These are phyloP conservation scores for Aspergillus nomiae DNA, from an alignment of 2,329 filamentous ascomycete genomes.

Conservation along the genomic window DNA sequence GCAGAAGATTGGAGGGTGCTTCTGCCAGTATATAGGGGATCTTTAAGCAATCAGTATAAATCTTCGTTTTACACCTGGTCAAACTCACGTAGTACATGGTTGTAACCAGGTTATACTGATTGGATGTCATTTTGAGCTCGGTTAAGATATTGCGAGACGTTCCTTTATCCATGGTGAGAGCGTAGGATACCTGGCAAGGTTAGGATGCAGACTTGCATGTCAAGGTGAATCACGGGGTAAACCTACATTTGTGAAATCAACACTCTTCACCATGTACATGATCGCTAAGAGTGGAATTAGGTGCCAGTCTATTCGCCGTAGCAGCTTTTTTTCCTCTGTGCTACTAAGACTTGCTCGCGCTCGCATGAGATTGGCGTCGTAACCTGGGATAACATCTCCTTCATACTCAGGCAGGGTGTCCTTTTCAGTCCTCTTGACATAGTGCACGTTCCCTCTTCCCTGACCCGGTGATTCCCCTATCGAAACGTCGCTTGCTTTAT, in stretches of 20 bases:
- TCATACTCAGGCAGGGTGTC: not conserved
- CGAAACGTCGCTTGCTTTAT: not conserved
- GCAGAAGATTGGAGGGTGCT: slow-evolving; percentile 5
- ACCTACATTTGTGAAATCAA: slow-evolving; percentile 5
- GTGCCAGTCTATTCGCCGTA: slow-evolving; percentile 9
- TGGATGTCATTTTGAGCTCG: slow-evolving; percentile 3
- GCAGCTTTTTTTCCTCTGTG: slow-evolving; percentile 4
- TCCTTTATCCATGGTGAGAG: slow-evolving; percentile 6
- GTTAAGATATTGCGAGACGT: slow-evolving; percentile 8
- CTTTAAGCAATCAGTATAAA: not conserved
- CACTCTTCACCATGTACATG: slow-evolving; percentile 10
- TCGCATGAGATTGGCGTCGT: slow-evolving; percentile 3
- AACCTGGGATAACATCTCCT: not conserved
- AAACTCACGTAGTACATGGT: slow-evolving; percentile 9
- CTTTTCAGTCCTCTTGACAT: not conserved
- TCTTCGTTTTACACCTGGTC: too few relatives aligned
- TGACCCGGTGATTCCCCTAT: not conserved
- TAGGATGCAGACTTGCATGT: not conserved
- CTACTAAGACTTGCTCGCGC: slow-evolving; percentile 3
- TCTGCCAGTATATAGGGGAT: slow-evolving; percentile 9
- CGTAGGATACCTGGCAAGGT: not conserved
- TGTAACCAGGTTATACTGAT: slow-evolving; percentile 11
- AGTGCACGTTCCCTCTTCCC: not conserved
- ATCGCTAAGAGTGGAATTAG: slow-evolving; percentile 6
- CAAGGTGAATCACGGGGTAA: too few relatives aligned